Conservation (phyloP, 345 rosid species). For the Hypericum androsaemum region DNA sequence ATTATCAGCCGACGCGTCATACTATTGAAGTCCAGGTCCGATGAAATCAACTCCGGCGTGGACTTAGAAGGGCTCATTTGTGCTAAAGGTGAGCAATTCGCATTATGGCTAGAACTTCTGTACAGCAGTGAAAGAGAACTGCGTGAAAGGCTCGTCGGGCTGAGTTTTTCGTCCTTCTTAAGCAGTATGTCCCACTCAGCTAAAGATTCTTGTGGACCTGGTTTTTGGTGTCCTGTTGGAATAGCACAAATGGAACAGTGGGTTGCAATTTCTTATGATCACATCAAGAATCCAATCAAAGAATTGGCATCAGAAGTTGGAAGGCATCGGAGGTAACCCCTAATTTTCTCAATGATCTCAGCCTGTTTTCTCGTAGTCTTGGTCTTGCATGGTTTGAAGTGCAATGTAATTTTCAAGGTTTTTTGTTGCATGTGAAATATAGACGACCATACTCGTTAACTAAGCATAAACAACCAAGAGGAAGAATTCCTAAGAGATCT, state of each 20-base stretch:
- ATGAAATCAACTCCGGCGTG: constrained; percentile 40
- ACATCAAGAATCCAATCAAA: constrained; percentile 29
- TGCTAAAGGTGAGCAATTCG: constrained; percentile 26
- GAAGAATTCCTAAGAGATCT: too few relatives aligned
- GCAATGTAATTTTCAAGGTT: too few relatives aligned
- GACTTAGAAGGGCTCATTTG: constrained; percentile 15
- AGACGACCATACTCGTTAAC: too few relatives aligned
- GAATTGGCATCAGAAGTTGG: constrained; percentile 34
- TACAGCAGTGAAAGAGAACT: constrained; percentile 69
- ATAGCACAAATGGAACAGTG: constrained; percentile 67
- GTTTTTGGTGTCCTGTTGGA: constrained; percentile 54
- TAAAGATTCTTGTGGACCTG: constrained; percentile 13
- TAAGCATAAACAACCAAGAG: too few relatives aligned
- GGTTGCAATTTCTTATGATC: constrained; percentile 35
- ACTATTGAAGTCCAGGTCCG: constrained; percentile 46
- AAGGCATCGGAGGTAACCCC: constrained; percentile 22
- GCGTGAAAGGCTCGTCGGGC: constrained; percentile 59
- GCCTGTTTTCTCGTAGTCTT: background rate
- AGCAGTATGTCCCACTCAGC: constrained; percentile 16
- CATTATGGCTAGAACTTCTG: constrained; percentile 50
- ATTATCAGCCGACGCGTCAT: constrained; percentile 54
- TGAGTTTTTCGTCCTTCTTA: constrained; percentile 44
- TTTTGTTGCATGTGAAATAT: too few relatives aligned
- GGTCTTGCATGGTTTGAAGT: too few relatives aligned
- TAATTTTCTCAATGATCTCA: background rate